Conservation (phyloP, 345 rosid species). For the Acer saccharum region DNA sequence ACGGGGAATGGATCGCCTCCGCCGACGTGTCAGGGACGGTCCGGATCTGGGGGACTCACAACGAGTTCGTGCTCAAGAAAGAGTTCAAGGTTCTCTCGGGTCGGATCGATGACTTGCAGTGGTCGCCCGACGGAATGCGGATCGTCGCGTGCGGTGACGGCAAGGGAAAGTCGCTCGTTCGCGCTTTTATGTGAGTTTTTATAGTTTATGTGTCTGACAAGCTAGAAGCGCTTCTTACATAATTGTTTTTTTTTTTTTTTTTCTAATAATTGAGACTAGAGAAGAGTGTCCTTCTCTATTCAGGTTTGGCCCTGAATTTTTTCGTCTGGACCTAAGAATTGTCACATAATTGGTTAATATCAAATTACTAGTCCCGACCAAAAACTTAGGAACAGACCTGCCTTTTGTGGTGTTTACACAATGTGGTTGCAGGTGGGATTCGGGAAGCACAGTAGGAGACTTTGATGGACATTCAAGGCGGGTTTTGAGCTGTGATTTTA, state of each 20-base stretch:
- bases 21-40: constrained; percentile 91
- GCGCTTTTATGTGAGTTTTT: constrained; percentile 84
- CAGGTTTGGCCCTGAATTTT: too few species aligned
- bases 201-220: too few species aligned
- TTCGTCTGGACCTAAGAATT: too few species aligned
- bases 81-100: constrained; percentile 90
- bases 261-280: too few species aligned
- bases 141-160: constrained; percentile 98
- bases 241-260: too few species aligned
- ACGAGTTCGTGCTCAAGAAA: constrained; percentile 80
- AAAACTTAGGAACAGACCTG: too few species aligned
- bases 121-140: constrained; percentile 95
- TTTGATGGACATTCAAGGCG: constrained; percentile 95
- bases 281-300: too few species aligned
- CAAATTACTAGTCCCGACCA: too few species aligned
- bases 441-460: constrained; percentile 91
- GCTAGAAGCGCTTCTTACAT: too few species aligned
- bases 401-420: too few species aligned
- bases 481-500: constrained; percentile 88
- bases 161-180: constrained; percentile 90
- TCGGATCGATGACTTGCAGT: constrained; percentile 97
- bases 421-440: constrained; percentile 76
- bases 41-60: constrained; percentile 89
- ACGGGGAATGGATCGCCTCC: constrained; percentile 99
- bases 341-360: too few species aligned